phyloP scores from a whole-genome alignment of 2,329 filamentous ascomycete species.

The Diplodia corticola region DNA sequence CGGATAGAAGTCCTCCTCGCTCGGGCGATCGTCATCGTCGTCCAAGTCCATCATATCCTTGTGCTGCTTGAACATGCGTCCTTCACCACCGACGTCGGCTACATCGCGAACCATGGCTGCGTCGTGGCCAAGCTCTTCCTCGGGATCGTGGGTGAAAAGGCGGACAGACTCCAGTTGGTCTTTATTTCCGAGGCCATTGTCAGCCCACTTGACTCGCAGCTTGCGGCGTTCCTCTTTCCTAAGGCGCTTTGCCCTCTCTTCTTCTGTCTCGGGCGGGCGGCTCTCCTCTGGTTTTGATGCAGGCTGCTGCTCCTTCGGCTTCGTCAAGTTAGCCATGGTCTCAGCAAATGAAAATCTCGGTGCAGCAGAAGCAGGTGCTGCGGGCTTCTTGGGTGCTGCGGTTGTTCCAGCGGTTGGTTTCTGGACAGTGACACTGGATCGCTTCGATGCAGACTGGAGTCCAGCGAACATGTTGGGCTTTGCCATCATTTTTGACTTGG shows the following conservation, averaged over 20 bases:
- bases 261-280: constrained; percentile 61
- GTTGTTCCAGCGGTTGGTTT: constrained; percentile 29
- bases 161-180: constrained; percentile 68
- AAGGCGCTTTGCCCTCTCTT: constrained; percentile 66
- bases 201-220: constrained; percentile 70
- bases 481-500: constrained; percentile 40
- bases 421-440: constrained; percentile 34
- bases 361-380: constrained; percentile 30
- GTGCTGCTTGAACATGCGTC: constrained; percentile 55
- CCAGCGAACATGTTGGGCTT: constrained; percentile 50
- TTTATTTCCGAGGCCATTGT: constrained; percentile 58
- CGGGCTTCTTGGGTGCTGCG: constrained; percentile 23
- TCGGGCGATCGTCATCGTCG: constrained; percentile 60
- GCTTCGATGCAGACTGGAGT: constrained; percentile 49
- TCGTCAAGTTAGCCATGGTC: constrained; percentile 47
- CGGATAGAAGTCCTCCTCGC: constrained; percentile 43
- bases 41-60: constrained; percentile 66
- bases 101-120: constrained; percentile 70
- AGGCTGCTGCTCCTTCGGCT: constrained; percentile 57
- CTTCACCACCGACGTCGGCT: constrained; percentile 68
- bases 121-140: constrained; percentile 68
- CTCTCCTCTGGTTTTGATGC: constrained; percentile 57
- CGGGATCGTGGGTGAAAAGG: constrained; percentile 70
- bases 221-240: constrained; percentile 72
- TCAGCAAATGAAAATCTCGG: constrained; percentile 42